Base-by-base conservation (phyloP, 768 basidiomycete genomes). In the Megacollybia marginata region DNA sequence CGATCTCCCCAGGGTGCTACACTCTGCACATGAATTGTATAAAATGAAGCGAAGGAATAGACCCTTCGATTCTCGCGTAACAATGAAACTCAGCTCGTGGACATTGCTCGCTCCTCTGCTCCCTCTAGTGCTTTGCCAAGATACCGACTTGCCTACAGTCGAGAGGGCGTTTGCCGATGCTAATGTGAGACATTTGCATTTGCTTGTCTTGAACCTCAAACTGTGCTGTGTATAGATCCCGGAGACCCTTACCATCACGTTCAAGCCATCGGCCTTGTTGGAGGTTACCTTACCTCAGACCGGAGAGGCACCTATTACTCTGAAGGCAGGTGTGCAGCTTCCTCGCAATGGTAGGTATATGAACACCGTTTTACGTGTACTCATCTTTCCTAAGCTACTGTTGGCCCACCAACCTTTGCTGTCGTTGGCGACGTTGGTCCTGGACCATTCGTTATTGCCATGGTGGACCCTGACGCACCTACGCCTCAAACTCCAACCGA, bases 401-500 rank as follows among this genome's bases (percentile, higher is more conserved):
- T 60, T 1, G 64, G 64, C 0, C 71, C 68, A 2, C 70, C 70
- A 4, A 56, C 56, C 2, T 72, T 69, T 57, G 52, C 52, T 46
- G 54, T 67, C 33, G 51, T 55, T 16, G 66, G 65, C 8, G 46
- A 57, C 11, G 48, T 48, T 11, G 51, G 54, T 15, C 48, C 28
- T 10, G 75, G 73, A 0, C 74, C 75, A 0, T 79, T 74, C 55
- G 72, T 79, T 13, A 55, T 79, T 10, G 69, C 70, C 0, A 55
- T 66, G 9, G 70, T 78, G 3, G 76, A 77, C 52, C 77, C 71
- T 5, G 77, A 79, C 53, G 75, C 71, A 9, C 75, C 75, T 8
- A 75, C 75, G n/a, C 76, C 77, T 1, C 71, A 75, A 53, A 59
- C 54, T 15, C 69, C 71, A 11, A 72, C 63, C 6, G 47, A 33